Evolutionary conservation across 1,139 yeast genomes (phyloP), one percentile per base, ranked within the genome.

Genomic region (Lodderomyces jiufengensis): DNA sequence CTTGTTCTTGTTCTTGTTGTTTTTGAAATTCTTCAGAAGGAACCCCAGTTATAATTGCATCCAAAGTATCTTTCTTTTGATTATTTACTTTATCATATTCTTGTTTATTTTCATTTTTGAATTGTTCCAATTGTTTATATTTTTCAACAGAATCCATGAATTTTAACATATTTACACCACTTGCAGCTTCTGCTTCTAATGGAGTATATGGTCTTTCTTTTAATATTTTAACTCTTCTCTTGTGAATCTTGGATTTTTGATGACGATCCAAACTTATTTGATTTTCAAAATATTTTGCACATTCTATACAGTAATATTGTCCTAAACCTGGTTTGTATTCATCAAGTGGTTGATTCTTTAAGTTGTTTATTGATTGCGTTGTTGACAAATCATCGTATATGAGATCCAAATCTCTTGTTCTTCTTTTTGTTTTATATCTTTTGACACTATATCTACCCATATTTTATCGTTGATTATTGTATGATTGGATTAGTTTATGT

Each of bases 291-390:
- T 92, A 87, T 59, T 83, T 85, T 36, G 95, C 95, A 70, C 98
- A 92, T 47, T 88, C 95, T 39, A 92, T 74, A 61, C 97, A 92
- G 60, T 87, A 92, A 61, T 79, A 84, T 62, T 92, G 97, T 12
- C 97, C 98, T 48, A 92, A 65, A 3, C 98, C 98, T 1, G 97
- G 92, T 55, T 83, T 83, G 34, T 79, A 79, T 63, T 90, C 97
- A 59, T 92, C 97, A 39, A 85, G 61, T 9, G 87, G 84, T 61
- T 90, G 97, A 55, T 85, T 78, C 55, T 84, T 76, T 42, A 90
- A 68, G 34, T 70, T 66, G 34, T 70, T 58, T 38, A 87, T 81
- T 16, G 82, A 66, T 37, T 82, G 83, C 37, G 76, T 71, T 11
- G 78, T 63, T 6, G 83, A 67, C 43, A 92, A 61, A 54, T 92